These are phyloP conservation scores for Fraxinus sp. DNA, from an alignment of 305 asterid genomes.

Conservation along the genomic window DNA sequence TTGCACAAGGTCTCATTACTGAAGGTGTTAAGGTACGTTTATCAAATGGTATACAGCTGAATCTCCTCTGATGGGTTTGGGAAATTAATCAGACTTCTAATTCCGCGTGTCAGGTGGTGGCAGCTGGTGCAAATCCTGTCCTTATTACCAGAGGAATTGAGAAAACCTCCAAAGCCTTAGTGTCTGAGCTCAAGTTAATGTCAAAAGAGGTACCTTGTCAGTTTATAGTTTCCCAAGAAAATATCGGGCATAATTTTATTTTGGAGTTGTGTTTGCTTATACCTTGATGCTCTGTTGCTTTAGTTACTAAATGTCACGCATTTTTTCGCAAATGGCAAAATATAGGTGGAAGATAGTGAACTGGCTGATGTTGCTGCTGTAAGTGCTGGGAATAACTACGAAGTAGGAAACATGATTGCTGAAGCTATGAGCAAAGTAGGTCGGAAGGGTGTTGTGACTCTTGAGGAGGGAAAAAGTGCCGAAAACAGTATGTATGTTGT, in stretches of 20 bases:
- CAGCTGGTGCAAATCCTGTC: slow-evolving; percentile 97
- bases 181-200: slow-evolving; percentile 69
- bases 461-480: slow-evolving; percentile 54
- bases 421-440: slow-evolving; percentile 57
- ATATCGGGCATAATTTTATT: neutral
- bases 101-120: slow-evolving; percentile 64
- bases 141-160: slow-evolving; percentile 92
- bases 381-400: slow-evolving; percentile 72
- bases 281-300: neutral
- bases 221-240: neutral
- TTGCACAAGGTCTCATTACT: slow-evolving; percentile 90
- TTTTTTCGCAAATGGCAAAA: slow-evolving; percentile 11
- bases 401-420: slow-evolving; percentile 54
- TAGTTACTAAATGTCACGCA: neutral
- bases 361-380: slow-evolving; percentile 92
- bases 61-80: neutral
- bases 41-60: neutral
- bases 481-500: slow-evolving; percentile 45
- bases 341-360: slow-evolving; percentile 86
- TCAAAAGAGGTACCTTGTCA: slow-evolving; percentile 70
- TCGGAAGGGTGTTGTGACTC: slow-evolving; percentile 49
- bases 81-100: neutral
- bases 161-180: slow-evolving; percentile 87
- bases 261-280: neutral
- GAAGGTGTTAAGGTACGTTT: slow-evolving; percentile 89